These are phyloP conservation scores for Termitomyces sp. DNA, from an alignment of 768 basidiomycete species.

Conservation along the genomic window DNA sequence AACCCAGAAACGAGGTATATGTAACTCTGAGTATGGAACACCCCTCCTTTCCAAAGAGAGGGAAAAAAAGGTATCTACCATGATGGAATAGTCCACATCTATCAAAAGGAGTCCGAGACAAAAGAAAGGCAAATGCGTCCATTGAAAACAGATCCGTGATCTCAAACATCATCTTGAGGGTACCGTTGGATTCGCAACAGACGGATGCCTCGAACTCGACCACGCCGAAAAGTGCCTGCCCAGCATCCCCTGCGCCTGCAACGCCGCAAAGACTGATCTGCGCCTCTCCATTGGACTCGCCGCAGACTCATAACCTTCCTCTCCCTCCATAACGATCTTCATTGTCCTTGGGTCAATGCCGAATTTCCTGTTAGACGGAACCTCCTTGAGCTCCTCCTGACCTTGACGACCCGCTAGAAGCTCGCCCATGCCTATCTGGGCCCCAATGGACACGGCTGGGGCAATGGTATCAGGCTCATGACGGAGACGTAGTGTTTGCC, in stretches of 20 bases:
- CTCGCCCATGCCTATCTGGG: slow-evolving; percentile 40
- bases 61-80: not conserved
- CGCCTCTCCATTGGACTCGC: slow-evolving; percentile 26
- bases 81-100: not conserved
- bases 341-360: slow-evolving; percentile 42
- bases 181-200: slow-evolving; percentile 4
- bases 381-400: slow-evolving; percentile 32
- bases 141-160: not conserved
- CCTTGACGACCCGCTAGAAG: slow-evolving; percentile 36
- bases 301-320: slow-evolving; percentile 39
- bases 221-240: slow-evolving; percentile 5
- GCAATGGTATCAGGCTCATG: slow-evolving; percentile 54
- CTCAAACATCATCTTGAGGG: not conserved
- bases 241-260: slow-evolving; percentile 17
- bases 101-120: not conserved
- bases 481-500: slow-evolving; percentile 35
- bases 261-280: slow-evolving; percentile 27
- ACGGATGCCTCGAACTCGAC: slow-evolving; percentile 3
- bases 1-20: too few species aligned
- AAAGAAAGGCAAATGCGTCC: not conserved
- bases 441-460: slow-evolving; percentile 49
- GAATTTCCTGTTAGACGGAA: slow-evolving; percentile 39
- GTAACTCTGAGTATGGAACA: not conserved
- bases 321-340: slow-evolving; percentile 51
- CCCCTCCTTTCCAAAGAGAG: not conserved